Conservation (phyloP, 2,329 filamentous ascomycete genomes). For the Chrysosporium queenslandicum region DNA sequence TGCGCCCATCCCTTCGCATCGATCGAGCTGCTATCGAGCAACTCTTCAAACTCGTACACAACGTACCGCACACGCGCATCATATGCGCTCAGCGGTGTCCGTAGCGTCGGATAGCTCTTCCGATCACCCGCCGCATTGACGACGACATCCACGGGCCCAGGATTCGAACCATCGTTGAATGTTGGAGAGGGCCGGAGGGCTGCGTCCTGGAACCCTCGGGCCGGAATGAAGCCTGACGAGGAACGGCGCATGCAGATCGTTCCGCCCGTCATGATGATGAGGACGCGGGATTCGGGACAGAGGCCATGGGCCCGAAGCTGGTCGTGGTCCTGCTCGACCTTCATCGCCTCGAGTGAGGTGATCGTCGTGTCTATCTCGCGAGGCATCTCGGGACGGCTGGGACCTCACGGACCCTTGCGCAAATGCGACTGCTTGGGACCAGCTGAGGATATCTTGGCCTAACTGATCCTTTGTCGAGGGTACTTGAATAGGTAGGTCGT, state of each 20-base stretch:
- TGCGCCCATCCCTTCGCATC: constrained; percentile 76
- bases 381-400: not conserved
- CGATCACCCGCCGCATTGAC: constrained; percentile 40
- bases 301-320: constrained; percentile 8
- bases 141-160: constrained; percentile 47
- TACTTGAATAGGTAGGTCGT: too few species aligned
- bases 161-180: constrained; percentile 67
- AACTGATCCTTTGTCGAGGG: too few species aligned
- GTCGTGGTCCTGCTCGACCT: constrained; percentile 2
- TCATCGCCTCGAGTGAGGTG: not conserved
- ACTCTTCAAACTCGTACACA: constrained; percentile 70
- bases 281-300: constrained; percentile 60
- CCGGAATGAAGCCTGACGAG: constrained; percentile 67
- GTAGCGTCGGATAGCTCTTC: constrained; percentile 55
- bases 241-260: constrained; percentile 85
- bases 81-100: constrained; percentile 72
- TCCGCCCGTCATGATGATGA: constrained; percentile 78
- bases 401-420: too few species aligned
- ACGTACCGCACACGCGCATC: constrained; percentile 72
- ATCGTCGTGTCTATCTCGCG: not conserved
- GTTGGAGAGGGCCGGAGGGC: constrained; percentile 72
- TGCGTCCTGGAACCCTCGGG: constrained; percentile 66
- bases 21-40: constrained; percentile 85
- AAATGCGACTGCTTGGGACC: too few species aligned
- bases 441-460: too few species aligned